Evolutionary conservation across 2,329 filamentous ascomycete genomes (phyloP), one percentile per base, ranked within the genome.

Genomic region (Aspergillus pseudotamarii): DNA sequence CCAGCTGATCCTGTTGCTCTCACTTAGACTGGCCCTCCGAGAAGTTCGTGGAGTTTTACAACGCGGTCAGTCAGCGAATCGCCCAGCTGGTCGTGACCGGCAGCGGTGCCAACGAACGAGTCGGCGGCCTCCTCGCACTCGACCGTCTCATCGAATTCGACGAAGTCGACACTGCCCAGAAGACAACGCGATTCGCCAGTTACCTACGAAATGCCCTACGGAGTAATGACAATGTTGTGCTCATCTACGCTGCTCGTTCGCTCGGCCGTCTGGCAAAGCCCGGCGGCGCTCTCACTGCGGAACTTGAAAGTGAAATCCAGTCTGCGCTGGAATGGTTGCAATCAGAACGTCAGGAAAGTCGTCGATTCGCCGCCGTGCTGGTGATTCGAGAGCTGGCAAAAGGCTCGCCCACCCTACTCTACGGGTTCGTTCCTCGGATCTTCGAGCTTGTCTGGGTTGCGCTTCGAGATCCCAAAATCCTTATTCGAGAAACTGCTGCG

Each of bases 371-470:
- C 63, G 94, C 95, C 21, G 94, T 97, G 10, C 86, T 99, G 28
- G 90, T 97, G 36, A 86, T 99, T 60, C 88, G 93, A 63, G 95
- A 99, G 76, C 85, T 99, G 62, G 93, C 94, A 6, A 89, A 92
- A 71, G 96, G 95, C 76, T 96, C 94, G 3, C 94, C 94, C 4
- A 99, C 95, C 0, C 85, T 99, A 60, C 93, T 99, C 82, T 99
- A 97, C 79, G 89, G 91, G 67, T 98, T 95, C 79, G 94, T 98
- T 57, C 89, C 91, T n/a, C 90, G 95, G 74, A 92, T 99, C 57
- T 93, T 99, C 73, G 93, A 97, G 71, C 90, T 96, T 76, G 93
- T 99, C 66, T 98, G 95, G 95, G 91, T 96, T 58, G 94, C 94
- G 32, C 84, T 99, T 62, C 88, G 94, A 64, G 95, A 99, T 74